Conservation (phyloP, 2,329 filamentous ascomycete species). For the Alternaria conjuncta region DNA sequence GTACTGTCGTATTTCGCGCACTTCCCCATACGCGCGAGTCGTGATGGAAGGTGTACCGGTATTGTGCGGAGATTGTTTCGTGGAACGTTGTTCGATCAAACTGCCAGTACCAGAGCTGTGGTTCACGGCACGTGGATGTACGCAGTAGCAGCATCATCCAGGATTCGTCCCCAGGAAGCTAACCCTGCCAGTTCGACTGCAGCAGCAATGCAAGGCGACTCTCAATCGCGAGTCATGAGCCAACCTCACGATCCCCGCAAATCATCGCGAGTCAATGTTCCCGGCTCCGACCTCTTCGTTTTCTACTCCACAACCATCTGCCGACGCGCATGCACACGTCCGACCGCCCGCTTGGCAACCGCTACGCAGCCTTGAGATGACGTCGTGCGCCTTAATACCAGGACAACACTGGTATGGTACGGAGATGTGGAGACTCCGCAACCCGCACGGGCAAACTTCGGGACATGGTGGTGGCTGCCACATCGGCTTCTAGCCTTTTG, state of each 20-base stretch:
- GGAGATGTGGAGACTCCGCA: constrained; percentile 19
- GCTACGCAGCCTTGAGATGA: constrained; percentile 15
- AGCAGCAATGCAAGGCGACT: background rate
- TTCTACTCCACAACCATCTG: constrained; percentile 16
- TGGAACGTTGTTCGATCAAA: background rate
- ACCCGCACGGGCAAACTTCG: constrained; percentile 31
- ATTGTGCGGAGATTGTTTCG: background rate
- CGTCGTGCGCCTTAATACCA: constrained; percentile 4
- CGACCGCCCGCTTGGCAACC: constrained; percentile 28
- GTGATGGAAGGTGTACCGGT: background rate
- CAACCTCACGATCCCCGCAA: constrained; percentile 2
- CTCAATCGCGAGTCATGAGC: constrained; percentile 1
- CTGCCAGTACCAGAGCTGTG: background rate
- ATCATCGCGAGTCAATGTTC: background rate
- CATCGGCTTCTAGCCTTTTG: background rate
- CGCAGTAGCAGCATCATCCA: background rate
- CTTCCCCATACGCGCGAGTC: constrained; percentile 2
- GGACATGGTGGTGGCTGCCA: constrained; percentile 8
- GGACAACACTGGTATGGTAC: constrained; percentile 24
- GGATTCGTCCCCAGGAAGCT: background rate
- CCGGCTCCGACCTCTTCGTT: constrained; percentile 4
- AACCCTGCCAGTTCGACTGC: background rate
- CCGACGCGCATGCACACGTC: constrained; percentile 21
- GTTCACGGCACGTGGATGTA: background rate
- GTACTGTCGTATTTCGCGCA: constrained; percentile 11